Evolutionary conservation across 306 rosid species (phyloP), one percentile per base, ranked within the genome.

Genomic region (Gillenia trifoliata): DNA sequence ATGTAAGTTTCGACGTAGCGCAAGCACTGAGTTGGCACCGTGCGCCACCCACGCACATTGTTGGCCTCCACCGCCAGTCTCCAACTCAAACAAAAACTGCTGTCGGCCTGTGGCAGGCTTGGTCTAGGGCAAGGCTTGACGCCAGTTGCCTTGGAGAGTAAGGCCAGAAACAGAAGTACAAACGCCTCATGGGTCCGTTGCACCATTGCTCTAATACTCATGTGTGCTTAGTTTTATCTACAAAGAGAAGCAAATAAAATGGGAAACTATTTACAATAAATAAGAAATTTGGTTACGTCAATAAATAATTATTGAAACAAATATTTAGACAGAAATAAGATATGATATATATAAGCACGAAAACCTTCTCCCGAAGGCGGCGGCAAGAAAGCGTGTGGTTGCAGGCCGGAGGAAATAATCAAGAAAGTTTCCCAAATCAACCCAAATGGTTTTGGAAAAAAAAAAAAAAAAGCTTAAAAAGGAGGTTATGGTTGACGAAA

Each of bases 11-110:
- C 60, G 23, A 89, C 34, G 60, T 85, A 75, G 54, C 69, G 66
- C 0, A 64, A 74, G 78, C 91, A 92, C 52, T 80, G 75, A 9
- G n/a, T 60, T 31, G 98, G 96, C 29, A 92, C 91, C 0, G 87
- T 90, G 40, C 82, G 88, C 98, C 98, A 92, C 23, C 79, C 74
- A 43, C 83, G 78, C 67, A 86, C 85, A 79, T 86, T 90, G 88
- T 87, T 86, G 26, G 86, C n/a, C 73, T 92, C 98, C 80, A 88
- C 98, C 6, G 75, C 94, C 78, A 90, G 68, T 79, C 96, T 81
- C 98, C 98, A 90, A 83, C 96, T 88, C 82, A 84, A 75, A 78
- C 93, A 88, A 69, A 82, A 83, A 19, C 77, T 82, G 3, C 75
- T 65, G 3, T 31, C 75, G 63, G 11, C 26, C 16, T 30, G 16